A percentile compares a stretch with the other conserved stretches of the same genome.
phyloP scores from a whole-genome alignment of 2,329 filamentous ascomycete species.

The Diaporthe aspalathi region DNA sequence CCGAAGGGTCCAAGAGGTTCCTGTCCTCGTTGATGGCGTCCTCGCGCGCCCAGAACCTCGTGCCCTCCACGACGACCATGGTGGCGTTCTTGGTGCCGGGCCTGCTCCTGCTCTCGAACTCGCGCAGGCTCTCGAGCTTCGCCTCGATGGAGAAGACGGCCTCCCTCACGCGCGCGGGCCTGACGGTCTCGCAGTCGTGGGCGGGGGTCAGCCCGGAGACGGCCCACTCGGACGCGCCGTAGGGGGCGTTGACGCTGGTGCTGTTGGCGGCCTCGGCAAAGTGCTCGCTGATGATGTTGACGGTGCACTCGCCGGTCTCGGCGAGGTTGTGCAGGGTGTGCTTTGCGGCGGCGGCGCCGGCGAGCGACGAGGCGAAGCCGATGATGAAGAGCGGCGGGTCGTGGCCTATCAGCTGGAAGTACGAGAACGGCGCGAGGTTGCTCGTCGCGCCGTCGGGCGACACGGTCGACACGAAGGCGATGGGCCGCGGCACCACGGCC shows the following conservation, averaged over 20 bases:
- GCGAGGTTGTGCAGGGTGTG: constrained; percentile 80
- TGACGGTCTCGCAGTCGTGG: constrained; percentile 72
- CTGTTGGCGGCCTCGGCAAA: constrained; percentile 90
- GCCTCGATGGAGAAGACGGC: constrained; percentile 86
- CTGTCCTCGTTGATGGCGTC: constrained; percentile 85
- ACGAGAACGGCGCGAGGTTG: constrained; percentile 88
- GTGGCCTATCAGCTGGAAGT: constrained; percentile 83
- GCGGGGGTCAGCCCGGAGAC: constrained; percentile 80
- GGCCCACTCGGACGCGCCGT: constrained; percentile 82
- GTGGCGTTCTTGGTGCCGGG: constrained; percentile 81
- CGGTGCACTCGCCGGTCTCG: constrained; percentile 77
- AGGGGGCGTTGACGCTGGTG: constrained; percentile 81
- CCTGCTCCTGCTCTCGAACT: constrained; percentile 79
- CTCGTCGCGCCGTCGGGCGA: constrained; percentile 69
- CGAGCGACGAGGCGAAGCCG: constrained; percentile 58
- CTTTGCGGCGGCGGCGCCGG: constrained; percentile 71
- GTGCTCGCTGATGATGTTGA: constrained; percentile 89
- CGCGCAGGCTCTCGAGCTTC: constrained; percentile 77
- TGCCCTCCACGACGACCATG: constrained; percentile 83
- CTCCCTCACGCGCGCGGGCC: constrained; percentile 80
- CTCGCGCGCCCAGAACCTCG: constrained; percentile 88
- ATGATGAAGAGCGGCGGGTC: constrained; percentile 84
- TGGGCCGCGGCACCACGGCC: constrained; percentile 83
- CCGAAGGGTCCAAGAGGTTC: constrained; percentile 77
- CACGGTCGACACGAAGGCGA: constrained; percentile 71